Base-by-base conservation (phyloP, 768 basidiomycete species). In the Royoungia palumana region DNA sequence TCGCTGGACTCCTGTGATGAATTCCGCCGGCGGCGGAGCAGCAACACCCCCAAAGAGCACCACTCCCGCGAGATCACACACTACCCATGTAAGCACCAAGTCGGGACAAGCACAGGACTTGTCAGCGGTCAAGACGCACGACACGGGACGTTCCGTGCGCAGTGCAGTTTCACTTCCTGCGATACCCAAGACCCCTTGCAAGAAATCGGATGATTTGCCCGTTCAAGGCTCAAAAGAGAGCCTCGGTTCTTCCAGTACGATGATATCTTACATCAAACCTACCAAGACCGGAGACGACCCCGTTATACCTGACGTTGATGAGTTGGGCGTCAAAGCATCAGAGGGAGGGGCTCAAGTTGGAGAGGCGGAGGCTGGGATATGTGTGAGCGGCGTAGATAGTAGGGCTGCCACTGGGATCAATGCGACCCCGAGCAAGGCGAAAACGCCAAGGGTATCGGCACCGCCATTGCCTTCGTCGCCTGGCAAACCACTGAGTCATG, bases 401-500 rank as follows among this genome's bases (percentile, higher is more conserved):
- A 53, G 62, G 47, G 51, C 35, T 42, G 41, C 41, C 38, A 21
- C 57, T 50, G 53, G 65, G 51, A 53, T 35, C 17, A 53, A 51
- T 41, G 42, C n/a, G 17, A 38, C 42, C 30, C 46, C 44, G 12
- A 36, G 49, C 35, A 57, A 28, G 47, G 47, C 53, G 12, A 66
- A 59, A 53, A 65, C 56, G 42, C 62, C 62, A 25, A 55, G 57
- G 44, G 47, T 47, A 28, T 58, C 60, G 2, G 48, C 41, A 14
- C 37, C 63, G 34, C 46, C 56, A 49, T 59, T 74, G 51, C 75
- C 76, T 51, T 61, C 72, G 35, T 72, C 80, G 45, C 68, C 78
- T 53, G 76, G 80, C 55, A 83, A 81, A 65, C 83, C 87, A 58
- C 70, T 89, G 75, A 83, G 79, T 70, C 88, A 91, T 82, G 88